These are phyloP conservation scores for Coemansia nantahalensis DNA, from an alignment of 192 early-diverging fungal genomes.

Conservation along the genomic window DNA sequence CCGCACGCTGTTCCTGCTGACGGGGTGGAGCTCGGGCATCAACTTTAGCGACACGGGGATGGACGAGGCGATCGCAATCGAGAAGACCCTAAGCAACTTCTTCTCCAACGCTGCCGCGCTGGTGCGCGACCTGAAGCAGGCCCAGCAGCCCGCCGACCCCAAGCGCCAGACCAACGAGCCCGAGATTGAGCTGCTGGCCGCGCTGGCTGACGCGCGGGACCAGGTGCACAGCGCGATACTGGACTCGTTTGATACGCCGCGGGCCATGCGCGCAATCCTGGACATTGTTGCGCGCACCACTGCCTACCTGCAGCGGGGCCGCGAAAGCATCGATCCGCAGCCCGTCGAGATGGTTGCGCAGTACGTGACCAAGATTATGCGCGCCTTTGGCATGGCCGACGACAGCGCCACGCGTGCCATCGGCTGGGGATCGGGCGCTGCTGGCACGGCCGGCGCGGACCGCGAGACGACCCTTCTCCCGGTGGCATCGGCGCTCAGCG, in stretches of 20 bases:
- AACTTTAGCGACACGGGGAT: slow-evolving; percentile 79
- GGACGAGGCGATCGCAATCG: slow-evolving; percentile 73
- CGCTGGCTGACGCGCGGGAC: slow-evolving; percentile 64
- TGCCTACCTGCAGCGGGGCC: slow-evolving; percentile 67
- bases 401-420: slow-evolving; percentile 62
- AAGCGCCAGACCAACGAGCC: slow-evolving; percentile 66
- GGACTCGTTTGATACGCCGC: slow-evolving; percentile 90
- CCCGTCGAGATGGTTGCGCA: slow-evolving; percentile 73
- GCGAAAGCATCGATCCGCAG: slow-evolving; percentile 63
- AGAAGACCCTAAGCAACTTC: slow-evolving; percentile 86
- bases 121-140: slow-evolving; percentile 60
- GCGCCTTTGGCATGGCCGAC: slow-evolving; percentile 76
- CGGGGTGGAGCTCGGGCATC: slow-evolving; percentile 83
- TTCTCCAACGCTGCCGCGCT: slow-evolving; percentile 79
- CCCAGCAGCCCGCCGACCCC: slow-evolving; percentile 58
- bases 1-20: slow-evolving; percentile 84
- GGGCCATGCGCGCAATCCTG: slow-evolving; percentile 76
- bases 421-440: slow-evolving; percentile 59
- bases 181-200: slow-evolving; percentile 69
- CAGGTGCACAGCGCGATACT: slow-evolving; percentile 81
- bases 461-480: slow-evolving; percentile 71
- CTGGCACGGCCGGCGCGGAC: slow-evolving; percentile 16
- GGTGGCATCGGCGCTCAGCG: slow-evolving; percentile 73
- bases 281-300: slow-evolving; percentile 78
- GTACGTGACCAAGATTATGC: slow-evolving; percentile 80